These are phyloP conservation scores for Ascochyta clinopodiicola DNA, from an alignment of 2,329 filamentous ascomycete genomes.

Conservation along the genomic window DNA sequence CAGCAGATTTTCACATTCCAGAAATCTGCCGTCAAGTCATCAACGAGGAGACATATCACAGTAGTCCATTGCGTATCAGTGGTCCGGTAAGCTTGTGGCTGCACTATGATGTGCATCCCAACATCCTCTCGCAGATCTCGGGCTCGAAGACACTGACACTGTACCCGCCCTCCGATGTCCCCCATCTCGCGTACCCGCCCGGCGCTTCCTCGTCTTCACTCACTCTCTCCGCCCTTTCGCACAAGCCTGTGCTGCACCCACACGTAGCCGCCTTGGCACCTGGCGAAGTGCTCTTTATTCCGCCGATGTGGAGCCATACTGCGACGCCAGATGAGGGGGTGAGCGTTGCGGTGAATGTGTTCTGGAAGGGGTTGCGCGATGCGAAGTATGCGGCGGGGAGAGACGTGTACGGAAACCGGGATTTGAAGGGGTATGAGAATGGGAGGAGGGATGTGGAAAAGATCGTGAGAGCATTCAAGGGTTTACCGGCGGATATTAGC, in stretches of 20 bases:
- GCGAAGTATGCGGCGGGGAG: slow-evolving; percentile 73
- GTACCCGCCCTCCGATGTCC: slow-evolving; percentile 79
- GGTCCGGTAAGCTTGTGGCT: slow-evolving; percentile 87
- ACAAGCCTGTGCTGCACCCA: slow-evolving; percentile 53
- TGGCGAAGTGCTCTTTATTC: slow-evolving; percentile 81
- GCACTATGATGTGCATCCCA: slow-evolving; percentile 91
- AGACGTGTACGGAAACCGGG: slow-evolving; percentile 88
- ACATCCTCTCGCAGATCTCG: slow-evolving; percentile 79
- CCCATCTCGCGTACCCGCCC: slow-evolving; percentile 71
- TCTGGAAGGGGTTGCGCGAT: slow-evolving; percentile 73
- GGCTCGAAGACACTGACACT: slow-evolving; percentile 77
- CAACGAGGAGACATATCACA: slow-evolving; percentile 65
- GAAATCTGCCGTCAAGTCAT: slow-evolving; percentile 58
- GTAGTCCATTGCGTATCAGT: slow-evolving; percentile 79
- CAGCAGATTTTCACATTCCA: slow-evolving; percentile 74
- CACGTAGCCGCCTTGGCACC: slow-evolving; percentile 70
- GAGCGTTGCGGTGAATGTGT: slow-evolving; percentile 86
- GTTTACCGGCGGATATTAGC: slow-evolving; percentile 69
- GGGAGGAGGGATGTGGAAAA: slow-evolving; percentile 74
- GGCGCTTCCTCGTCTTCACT: slow-evolving; percentile 82
- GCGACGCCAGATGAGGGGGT: slow-evolving; percentile 60
- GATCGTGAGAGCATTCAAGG: slow-evolving; percentile 69
- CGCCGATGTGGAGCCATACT: slow-evolving; percentile 84
- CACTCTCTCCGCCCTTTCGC: slow-evolving; percentile 48
- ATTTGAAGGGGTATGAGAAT: slow-evolving; percentile 84